These are phyloP conservation scores for Hondaea fermentalgiana DNA, from an alignment of 108 stramenopile species.

Conservation along the genomic window DNA sequence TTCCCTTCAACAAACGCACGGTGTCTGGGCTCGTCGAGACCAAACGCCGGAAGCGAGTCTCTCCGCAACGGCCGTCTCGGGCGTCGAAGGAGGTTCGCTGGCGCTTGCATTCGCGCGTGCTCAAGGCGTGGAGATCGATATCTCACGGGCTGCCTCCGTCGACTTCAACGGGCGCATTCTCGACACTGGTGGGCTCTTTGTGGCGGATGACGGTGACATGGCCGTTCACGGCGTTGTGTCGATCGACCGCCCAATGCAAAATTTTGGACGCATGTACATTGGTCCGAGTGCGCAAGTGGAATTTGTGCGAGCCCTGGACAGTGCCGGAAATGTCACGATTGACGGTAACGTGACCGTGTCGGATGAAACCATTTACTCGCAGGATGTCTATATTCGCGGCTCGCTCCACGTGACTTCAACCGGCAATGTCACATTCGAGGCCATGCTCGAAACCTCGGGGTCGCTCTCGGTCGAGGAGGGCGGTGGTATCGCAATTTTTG, in stretches of 20 bases:
- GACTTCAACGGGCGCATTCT: background rate
- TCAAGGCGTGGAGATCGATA: background rate
- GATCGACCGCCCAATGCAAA: background rate
- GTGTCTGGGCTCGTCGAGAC: background rate
- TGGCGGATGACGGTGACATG: background rate
- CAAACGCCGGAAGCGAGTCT: background rate
- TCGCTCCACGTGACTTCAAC: background rate
- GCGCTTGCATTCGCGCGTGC: background rate
- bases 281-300: background rate
- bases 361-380: background rate
- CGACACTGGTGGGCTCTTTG: background rate
- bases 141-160: background rate
- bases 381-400: background rate
- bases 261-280: slow-evolving; percentile 5
- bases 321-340: background rate
- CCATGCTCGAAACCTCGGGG: background rate
- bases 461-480: background rate
- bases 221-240: background rate
- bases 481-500: background rate
- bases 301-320: background rate
- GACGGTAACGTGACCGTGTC: background rate
- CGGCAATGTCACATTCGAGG: background rate
- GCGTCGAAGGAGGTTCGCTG: background rate
- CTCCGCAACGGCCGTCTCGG: background rate
- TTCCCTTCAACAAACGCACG: background rate